Percentiles rank a stretch among this genome's conserved stretches.
These are phyloP conservation scores for Escallonia herrerae DNA, from an alignment of 129 eudicot species.

Conservation along the genomic window DNA sequence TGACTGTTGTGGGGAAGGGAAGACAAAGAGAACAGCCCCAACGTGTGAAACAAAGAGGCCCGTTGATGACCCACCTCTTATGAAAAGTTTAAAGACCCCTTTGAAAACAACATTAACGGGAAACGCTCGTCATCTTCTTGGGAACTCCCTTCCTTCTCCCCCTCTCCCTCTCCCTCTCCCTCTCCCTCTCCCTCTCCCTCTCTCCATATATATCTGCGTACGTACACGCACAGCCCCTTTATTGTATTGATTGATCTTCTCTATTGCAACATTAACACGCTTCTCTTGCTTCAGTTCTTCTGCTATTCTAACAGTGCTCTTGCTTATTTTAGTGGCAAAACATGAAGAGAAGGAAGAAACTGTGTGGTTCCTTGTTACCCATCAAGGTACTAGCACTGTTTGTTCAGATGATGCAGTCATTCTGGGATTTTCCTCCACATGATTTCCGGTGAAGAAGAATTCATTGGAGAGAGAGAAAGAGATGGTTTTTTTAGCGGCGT, in stretches of 20 bases:
- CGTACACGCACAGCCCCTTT: background rate
- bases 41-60: conserved; percentile 31
- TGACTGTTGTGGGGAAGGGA: conserved; percentile 12
- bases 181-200: conserved; percentile 8
- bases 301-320: background rate
- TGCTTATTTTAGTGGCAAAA: background rate
- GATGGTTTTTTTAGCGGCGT: conserved; percentile 37
- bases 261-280: background rate
- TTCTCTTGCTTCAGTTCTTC: background rate
- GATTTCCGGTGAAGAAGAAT: conserved; percentile 33
- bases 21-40: conserved; percentile 24
- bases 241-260: no score
- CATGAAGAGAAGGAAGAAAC: conserved; percentile 26
- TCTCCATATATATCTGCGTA: background rate
- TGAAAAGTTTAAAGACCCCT: conserved; percentile 3
- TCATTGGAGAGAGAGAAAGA: conserved; percentile 18
- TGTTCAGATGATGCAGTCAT: background rate
- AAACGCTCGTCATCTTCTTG: conserved; percentile 43
- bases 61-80: conserved; percentile 2
- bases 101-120: conserved; percentile 29
- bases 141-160: conserved; percentile 15
- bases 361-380: background rate
- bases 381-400: background rate
- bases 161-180: conserved; percentile 19
- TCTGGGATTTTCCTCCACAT: conserved; percentile 12